phyloP scores from a whole-genome alignment of 768 basidiomycete species.

The Leccinum ochraceum region DNA sequence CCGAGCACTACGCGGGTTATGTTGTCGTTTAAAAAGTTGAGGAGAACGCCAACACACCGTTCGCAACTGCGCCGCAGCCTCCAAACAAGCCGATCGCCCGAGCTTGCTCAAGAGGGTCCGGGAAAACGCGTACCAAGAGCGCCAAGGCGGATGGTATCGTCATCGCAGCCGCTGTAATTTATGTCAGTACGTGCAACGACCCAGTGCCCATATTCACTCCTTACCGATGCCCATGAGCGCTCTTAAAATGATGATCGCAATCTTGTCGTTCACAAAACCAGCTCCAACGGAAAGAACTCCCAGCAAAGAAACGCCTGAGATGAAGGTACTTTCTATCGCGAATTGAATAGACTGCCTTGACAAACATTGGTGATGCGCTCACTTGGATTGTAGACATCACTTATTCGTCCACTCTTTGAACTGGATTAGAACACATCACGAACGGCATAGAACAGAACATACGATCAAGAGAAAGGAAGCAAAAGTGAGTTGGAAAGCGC shows the following conservation, averaged over 20 bases:
- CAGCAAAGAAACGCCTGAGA: conserved; percentile 41
- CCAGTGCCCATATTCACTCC: not conserved
- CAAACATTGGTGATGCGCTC: conserved; percentile 17
- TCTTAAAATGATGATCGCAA: conserved; percentile 51
- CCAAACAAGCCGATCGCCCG: conserved; percentile 51
- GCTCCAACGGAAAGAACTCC: conserved; percentile 45
- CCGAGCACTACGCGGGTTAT: conserved; percentile 36
- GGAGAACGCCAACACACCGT: conserved; percentile 29
- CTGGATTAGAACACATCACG: conserved; percentile 5
- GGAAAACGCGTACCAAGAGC: conserved; percentile 51
- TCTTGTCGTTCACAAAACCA: conserved; percentile 48
- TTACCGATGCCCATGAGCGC: conserved; percentile 49
- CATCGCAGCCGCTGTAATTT: conserved; percentile 43
- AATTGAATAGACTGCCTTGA: conserved; percentile 26
- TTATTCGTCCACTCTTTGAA: conserved; percentile 26
- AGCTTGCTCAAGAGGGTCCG: conserved; percentile 47
- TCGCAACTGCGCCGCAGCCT: conserved; percentile 46
- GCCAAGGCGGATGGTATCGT: conserved; percentile 51
- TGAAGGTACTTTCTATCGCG: conserved; percentile 43
- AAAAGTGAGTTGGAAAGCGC: conserved; percentile 49
- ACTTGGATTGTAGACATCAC: conserved; percentile 35
- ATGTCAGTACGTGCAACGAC: conserved; percentile 5
- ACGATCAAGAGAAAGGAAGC: conserved; percentile 39
- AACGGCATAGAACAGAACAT: not conserved
- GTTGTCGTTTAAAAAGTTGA: not conserved